Evolutionary conservation across 2,329 filamentous ascomycete species (phyloP).

Genomic region (Colletotrichum agaves): DNA sequence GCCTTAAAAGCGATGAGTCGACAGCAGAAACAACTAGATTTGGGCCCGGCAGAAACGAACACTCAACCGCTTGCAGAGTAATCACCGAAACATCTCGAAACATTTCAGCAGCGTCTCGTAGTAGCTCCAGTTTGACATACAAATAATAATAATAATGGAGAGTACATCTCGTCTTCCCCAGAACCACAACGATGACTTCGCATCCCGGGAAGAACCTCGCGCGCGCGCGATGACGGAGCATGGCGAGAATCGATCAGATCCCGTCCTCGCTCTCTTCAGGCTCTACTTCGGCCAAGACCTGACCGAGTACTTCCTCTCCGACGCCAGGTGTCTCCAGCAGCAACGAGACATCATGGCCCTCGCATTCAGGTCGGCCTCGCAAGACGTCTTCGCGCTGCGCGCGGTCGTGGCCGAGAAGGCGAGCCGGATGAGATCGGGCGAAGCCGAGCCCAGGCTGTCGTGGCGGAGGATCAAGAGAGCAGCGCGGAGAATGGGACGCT

Average conservation of each 20-base stretch:
- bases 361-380: not conserved
- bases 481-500: not conserved
- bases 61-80: too few species aligned
- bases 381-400: not conserved
- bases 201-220: too few species aligned
- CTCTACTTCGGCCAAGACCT: not conserved
- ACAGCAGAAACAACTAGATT: too few species aligned
- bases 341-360: not conserved
- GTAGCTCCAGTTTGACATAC: too few species aligned
- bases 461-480: not conserved
- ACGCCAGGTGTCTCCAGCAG: not conserved
- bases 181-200: too few species aligned
- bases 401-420: not conserved
- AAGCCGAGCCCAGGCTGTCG: not conserved
- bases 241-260: not conserved
- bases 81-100: too few species aligned
- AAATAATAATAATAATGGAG: too few species aligned
- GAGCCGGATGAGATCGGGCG: not conserved
- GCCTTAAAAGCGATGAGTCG: too few species aligned
- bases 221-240: not conserved
- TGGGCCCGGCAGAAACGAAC: too few species aligned
- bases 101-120: too few species aligned
- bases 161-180: too few species aligned
- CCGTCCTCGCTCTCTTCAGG: not conserved
- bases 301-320: not conserved